Base-by-base conservation (phyloP, 139 green algal genomes). In the Chlorella sorokiniana region DNA sequence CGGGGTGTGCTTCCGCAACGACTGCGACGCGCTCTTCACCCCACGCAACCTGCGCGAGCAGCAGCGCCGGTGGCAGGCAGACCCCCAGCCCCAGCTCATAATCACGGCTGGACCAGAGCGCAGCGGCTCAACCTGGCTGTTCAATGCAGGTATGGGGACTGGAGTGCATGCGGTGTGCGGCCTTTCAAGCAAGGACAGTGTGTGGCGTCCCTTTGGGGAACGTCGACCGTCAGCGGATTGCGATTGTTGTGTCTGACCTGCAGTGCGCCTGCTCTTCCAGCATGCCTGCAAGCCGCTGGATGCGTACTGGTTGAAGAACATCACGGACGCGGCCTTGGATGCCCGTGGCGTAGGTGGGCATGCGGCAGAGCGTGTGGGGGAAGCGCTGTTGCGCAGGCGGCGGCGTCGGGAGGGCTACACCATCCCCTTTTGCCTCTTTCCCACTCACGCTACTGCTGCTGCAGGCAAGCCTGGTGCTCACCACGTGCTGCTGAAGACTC, bases 101-200 rank as follows among this genome's bases (percentile, higher is more conserved):
- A 56, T 81, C 6, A 42, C 54, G 2, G 79, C 81, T 79, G 84
- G 84, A 3, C 84, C 84, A 44, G 84, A 88, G 63, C 45, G 84
- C 37, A 86, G 79, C 0, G 84, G 84, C 42, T 86, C 79, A 61
- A 88, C 84, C 14, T 88, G 84, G 84, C 75, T 88, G 6, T 88
- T 79, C 81, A 88, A 88, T 67, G 84, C 63, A 40, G 62, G 62
- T 69, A 31, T 16, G 48, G 48, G 31, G 14, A 27, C 31, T 45
- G 63, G 3, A 3, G 14, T 33, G 29, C n/a, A 37, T 61, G 52
- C 7, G 52, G 5, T 61, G 6, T 27, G 9, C 52, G 25, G 52
- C 27, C 22, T 23, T 61, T 20, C 27, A 2, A 20, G 22, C 5
- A n/a, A n/a, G n/a, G n/a, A n/a, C n/a, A n/a, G n/a, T n/a, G n/a